Evolutionary conservation across 2,329 filamentous ascomycete genomes (phyloP), one percentile per base, ranked within the genome.

Genomic region (Teratosphaeriaceae sp.): DNA sequence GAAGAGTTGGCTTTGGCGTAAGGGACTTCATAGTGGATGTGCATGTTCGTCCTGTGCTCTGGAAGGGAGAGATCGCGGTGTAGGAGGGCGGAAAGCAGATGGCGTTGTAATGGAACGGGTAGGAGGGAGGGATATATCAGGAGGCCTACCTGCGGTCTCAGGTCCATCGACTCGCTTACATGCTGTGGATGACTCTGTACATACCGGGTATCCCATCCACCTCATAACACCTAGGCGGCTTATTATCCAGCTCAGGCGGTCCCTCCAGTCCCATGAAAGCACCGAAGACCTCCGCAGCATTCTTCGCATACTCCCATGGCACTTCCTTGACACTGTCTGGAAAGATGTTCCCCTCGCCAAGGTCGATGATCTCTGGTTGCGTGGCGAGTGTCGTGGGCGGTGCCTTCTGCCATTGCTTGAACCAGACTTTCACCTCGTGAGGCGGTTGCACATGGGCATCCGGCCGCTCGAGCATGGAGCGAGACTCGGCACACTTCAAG

Each of bases 41-140:
- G 85, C n/a, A 97, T 70, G 64, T 97, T 98, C 40, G 89, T 97
- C 58, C 85, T 78, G 61, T 97, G 88, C 3, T 69, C 61, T 2
- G 80, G 78, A 51, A 84, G 78, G 47, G 80, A 80, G 13, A 94
- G 76, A 62, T 94, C 85, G 39, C 77, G 76, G 65, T 94, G 86
- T 22, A 96, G 71, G 49, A 95, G 75, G 42, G 78, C 79, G 34
- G 79, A 78, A 4, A 97, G 73, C 2, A 97, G 72, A 27, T 70
- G 66, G 46, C 73, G 68, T 62, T 98, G 92, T 12, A 85, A 71
- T 5, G 68, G 57, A 13, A 77, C 74, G 3, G 88, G 82, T 8
- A 97, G 67, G 7, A 97, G 70, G 20, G 76, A 75, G 11, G 89
- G 89, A 2, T 89, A 68, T 40, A 97, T 76, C 43, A 85, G 73